Evolutionary conservation across 257 asterid species (phyloP).

Genomic region (Solanum medicagineum): DNA sequence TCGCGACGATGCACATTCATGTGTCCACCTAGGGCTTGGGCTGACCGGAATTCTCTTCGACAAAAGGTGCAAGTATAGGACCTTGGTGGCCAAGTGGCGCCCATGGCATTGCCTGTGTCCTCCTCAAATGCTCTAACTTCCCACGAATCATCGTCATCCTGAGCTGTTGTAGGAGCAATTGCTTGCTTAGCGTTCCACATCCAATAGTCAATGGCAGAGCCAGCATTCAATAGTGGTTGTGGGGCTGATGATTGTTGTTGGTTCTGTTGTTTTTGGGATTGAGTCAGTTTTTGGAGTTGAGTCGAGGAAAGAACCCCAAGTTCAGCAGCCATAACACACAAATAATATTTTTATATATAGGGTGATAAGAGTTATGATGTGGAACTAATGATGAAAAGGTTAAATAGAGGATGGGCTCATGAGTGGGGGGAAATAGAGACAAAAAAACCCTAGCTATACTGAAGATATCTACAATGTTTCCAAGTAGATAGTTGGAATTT

Average conservation of each 20-base stretch:
- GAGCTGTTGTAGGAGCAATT: background rate
- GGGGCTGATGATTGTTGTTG: background rate
- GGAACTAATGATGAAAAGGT: background rate
- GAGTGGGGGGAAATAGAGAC: conserved; percentile 29
- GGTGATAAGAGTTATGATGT: conserved; percentile 6
- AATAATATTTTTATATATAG: conserved; percentile 11
- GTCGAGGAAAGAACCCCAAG: conserved; percentile 5
- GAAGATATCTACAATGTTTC: conserved; percentile 10
- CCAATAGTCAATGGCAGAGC: background rate
- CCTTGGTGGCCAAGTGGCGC: conserved; percentile 74
- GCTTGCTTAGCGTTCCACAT: conserved; percentile 24
- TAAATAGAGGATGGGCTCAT: conserved; percentile 42
- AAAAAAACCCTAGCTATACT: background rate
- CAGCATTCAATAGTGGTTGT: background rate
- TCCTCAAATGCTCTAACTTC: conserved; percentile 55
- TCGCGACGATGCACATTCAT: conserved; percentile 82
- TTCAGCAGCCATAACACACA: conserved; percentile 24
- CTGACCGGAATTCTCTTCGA: conserved; percentile 58
- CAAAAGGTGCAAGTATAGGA: conserved; percentile 57
- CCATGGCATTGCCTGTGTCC: conserved; percentile 39
- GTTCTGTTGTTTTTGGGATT: background rate
- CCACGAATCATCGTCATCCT: conserved; percentile 54
- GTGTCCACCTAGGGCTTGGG: conserved; percentile 85
- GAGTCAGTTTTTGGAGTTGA: conserved; percentile 7
- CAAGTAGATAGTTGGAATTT: background rate